Evolutionary conservation across 768 basidiomycete species (phyloP).

Genomic region (Sarcomyxa edulis): DNA sequence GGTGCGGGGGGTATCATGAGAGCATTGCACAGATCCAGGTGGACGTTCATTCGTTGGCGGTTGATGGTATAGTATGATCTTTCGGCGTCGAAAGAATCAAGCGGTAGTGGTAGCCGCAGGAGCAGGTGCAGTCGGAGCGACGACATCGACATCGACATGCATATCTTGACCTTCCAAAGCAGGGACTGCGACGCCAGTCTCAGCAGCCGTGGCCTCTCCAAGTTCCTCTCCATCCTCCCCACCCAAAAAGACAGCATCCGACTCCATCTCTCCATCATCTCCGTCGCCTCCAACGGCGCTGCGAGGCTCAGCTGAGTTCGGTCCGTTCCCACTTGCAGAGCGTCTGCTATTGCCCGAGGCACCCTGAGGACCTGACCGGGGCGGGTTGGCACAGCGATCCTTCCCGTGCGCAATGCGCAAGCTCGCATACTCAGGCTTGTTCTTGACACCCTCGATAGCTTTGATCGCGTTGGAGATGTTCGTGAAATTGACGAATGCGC

Average conservation of each 20-base stretch:
- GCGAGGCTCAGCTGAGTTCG: slow-evolving; percentile 13
- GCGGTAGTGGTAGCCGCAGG: slow-evolving; percentile 12
- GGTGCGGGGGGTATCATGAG: slow-evolving; percentile 13
- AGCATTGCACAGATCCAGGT: too few species aligned
- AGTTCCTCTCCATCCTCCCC: slow-evolving; percentile 20
- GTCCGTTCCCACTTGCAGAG: slow-evolving; percentile 31
- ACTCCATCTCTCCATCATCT: slow-evolving; percentile 9
- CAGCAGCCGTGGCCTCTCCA: slow-evolving; percentile 28
- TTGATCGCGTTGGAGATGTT: slow-evolving; percentile 95
- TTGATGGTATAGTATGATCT: too few species aligned
- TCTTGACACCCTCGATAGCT: slow-evolving; percentile 95
- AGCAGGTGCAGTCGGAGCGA: slow-evolving; percentile 23
- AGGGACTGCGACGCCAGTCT: slow-evolving; percentile 26
- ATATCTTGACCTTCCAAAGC: slow-evolving; percentile 34
- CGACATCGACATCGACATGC: slow-evolving; percentile 35
- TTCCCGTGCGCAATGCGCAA: slow-evolving; percentile 93
- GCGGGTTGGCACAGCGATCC: slow-evolving; percentile 92
- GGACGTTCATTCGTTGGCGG: too few species aligned
- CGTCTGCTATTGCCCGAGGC: slow-evolving; percentile 46
- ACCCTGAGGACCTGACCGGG: slow-evolving; percentile 77
- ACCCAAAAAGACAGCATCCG: slow-evolving; percentile 5
- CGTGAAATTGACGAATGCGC: slow-evolving; percentile 94
- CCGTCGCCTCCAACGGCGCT: slow-evolving; percentile 10
- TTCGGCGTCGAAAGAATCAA: slow-evolving; percentile 15
- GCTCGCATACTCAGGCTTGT: slow-evolving; percentile 83